Evolutionary conservation across 345 rosid species (phyloP), one percentile per base, ranked within the genome.

Genomic region (Populus ilicifolia): DNA sequence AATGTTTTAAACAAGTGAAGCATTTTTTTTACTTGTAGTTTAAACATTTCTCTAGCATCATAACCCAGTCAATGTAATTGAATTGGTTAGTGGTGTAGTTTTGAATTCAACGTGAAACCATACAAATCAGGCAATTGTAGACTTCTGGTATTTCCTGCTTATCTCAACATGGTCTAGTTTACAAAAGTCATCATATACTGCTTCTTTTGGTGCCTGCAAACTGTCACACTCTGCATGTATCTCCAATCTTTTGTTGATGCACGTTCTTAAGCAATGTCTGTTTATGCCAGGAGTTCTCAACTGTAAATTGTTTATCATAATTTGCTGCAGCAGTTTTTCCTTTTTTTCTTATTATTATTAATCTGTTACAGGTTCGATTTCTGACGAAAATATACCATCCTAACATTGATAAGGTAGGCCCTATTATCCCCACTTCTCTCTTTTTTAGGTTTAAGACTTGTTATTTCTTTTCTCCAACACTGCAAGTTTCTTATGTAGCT

Each of bases 341-440:
- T 21, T 8, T 67, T 39, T 35, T 39, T 59, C 54, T 73, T 70
- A 63, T 77, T 39, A 59, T 62, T 61, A 67, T 65, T 61, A 65
- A 30, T 59, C 63, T 85, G 75, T 59, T 67, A 74, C 96, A 96
- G 99, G 99, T 96, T 65, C 93, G 99, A 73, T 96, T 96, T 84
- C 92, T 96, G 79, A 96, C 99, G 72, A 96, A 96, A 87, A 96
- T 96, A 72, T 96, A 96, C 75, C 99, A 96, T 80, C 98, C 99
- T 50, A 96, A 96, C 83, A 96, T 96, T 20, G 99, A 96, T 77
- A 96, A 96, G 98, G 99, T 93, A 69, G 71, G 84, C 46, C 75
- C 11, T 38, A 8, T 38, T 70, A 17, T 61, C 65, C n/a, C 39
- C 54, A 65, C 66, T 72, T 69, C 52, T 27, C 23, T 35, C 18